Evolutionary conservation across 2,329 filamentous ascomycete species (phyloP), one percentile per base, ranked within the genome.

Genomic region (Eutypella sp.): DNA sequence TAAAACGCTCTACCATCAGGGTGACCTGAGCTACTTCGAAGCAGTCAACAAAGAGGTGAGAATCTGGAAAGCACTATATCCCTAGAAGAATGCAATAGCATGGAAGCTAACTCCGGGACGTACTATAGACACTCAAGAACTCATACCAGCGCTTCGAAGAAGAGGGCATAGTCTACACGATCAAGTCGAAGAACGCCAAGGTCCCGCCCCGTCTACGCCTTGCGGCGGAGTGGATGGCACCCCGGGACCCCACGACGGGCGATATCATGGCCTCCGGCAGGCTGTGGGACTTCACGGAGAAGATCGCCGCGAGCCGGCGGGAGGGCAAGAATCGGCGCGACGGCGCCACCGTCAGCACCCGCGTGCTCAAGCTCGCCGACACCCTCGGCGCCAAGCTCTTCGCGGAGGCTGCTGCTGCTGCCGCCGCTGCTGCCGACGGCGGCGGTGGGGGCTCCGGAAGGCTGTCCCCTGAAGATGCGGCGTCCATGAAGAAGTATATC

Each of bases 291-390:
- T 95, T 97, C 59, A 92, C 87, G 4, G 90, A 96, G 64, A 79
- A 84, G 61, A 96, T 99, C 52, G 89, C 89, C 7, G 77, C 81
- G 41, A 87, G 82, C 38, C 76, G 93, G 25, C 77, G 92, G 37
- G 93, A 97, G 70, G 93, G 93, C 8, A 99, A 97, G 79, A 96
- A 97, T 63, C 75, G 93, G 19, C 78, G 92, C n/a, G 93, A 99
- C 64, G 91, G 91, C 11, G 87, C 85, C 1, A 96, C 90, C 0
- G 91, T 97, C 3, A 87, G 85, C 56, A 87, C 79, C 11, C 77
- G 93, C 18, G 92, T 99, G 10, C 67, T 97, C 31, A 72, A 75
- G 6, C 74, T 97, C 55, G 85, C 87, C 8, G 90, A 95, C 59
- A 66, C 76, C 40, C 75, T 96, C 9, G 91, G 89, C 0, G 67